A percentile compares a stretch with the other conserved stretches of the same genome.
Evolutionary conservation across 148 eudicot genomes (phyloP).

Genomic region (Rhododendron williamsianum): DNA sequence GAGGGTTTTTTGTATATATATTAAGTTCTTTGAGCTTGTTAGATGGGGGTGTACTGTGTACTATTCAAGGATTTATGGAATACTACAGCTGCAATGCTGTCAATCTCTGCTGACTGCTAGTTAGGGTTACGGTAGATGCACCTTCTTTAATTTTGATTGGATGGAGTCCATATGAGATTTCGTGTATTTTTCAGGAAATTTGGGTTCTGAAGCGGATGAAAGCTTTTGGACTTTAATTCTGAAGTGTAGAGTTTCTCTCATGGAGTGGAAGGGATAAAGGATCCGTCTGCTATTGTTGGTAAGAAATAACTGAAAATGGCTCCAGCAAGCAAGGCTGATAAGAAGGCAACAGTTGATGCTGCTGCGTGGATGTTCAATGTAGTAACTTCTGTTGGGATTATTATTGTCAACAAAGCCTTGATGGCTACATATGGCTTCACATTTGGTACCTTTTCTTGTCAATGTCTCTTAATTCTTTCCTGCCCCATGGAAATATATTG

Average conservation of each 20-base stretch:
- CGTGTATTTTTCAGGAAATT: not conserved
- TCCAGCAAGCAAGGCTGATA: constrained; percentile 65
- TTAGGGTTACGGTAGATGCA: not conserved
- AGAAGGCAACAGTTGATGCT: constrained; percentile 70
- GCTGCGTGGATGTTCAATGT: constrained; percentile 90
- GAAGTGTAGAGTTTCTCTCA: constrained; percentile 8
- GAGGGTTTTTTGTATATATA: not conserved
- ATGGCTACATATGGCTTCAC: constrained; percentile 80
- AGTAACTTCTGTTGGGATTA: constrained; percentile 80
- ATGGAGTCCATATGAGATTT: not conserved
- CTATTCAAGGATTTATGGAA: not conserved
- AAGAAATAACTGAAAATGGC: constrained; percentile 39
- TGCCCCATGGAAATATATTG: not conserved
- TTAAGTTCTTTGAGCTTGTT: not conserved
- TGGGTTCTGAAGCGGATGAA: constrained; percentile 3
- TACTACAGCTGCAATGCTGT: not conserved
- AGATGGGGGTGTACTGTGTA: not conserved
- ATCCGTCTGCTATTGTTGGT: constrained; percentile 8
- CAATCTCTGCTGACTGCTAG: not conserved
- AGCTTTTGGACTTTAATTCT: not conserved
- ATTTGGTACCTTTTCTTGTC: constrained; percentile 46
- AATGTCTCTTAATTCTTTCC: not conserved
- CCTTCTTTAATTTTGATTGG: not conserved
- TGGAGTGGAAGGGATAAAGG: constrained; percentile 20
- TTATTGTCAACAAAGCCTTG: constrained; percentile 74